Percentiles rank a stretch among this genome's conserved stretches.
Evolutionary conservation across 73 alveolate species (phyloP).

Genomic region (Tetrahymena malaccensis): DNA sequence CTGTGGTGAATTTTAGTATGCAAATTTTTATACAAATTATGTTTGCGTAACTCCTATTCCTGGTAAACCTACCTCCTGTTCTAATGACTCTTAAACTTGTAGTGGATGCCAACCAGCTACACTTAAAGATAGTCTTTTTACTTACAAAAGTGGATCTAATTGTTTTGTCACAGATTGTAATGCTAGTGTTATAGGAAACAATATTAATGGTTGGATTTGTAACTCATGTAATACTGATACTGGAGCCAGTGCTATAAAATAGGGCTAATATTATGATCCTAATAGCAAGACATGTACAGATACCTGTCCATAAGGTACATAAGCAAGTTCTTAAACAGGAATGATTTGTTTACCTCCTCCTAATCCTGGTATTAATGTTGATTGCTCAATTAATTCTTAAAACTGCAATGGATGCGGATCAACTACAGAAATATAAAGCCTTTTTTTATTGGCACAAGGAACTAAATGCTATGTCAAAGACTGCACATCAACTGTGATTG

Average conservation of each 20-base stretch:
- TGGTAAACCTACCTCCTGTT: not conserved
- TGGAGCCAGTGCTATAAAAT: not conserved
- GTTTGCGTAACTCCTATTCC: not conserved
- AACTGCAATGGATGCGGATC: not conserved
- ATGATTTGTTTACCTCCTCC: not conserved
- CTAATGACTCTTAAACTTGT: not conserved
- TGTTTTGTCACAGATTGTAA: not conserved
- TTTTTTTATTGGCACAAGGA: not conserved
- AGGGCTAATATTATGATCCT: not conserved
- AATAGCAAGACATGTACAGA: not conserved
- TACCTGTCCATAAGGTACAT: not conserved
- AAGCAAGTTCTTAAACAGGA: not conserved
- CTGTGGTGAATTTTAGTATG: not conserved
- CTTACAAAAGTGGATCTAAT: not conserved
- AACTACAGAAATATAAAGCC: not conserved
- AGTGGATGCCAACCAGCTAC: not conserved
- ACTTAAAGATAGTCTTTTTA: too few species aligned
- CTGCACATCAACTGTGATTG: not conserved
- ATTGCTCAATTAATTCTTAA: not conserved
- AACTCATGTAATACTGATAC: not conserved
- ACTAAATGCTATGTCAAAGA: not conserved
- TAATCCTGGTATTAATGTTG: not conserved
- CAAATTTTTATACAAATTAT: not conserved
- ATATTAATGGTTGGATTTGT: not conserved
- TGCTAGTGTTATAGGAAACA: not conserved